These are phyloP conservation scores for Cladobotryum mycophilum DNA, from an alignment of 2,329 filamentous ascomycete species.

Conservation along the genomic window DNA sequence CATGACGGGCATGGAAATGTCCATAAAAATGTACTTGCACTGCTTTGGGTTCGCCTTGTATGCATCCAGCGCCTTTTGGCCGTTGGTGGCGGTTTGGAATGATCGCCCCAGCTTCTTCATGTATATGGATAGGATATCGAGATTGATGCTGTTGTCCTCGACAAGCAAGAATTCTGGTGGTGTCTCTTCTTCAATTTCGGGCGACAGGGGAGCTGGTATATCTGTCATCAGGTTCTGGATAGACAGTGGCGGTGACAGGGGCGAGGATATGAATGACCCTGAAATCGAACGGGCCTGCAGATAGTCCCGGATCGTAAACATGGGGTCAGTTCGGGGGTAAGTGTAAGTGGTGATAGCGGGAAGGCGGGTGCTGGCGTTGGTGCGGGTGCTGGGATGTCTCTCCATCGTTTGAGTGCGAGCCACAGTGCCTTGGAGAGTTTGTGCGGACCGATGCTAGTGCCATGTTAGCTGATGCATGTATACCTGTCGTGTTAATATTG, in stretches of 20 bases:
- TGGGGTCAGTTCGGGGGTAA: background rate
- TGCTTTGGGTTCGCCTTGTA: slow-evolving; percentile 19
- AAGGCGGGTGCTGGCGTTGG: background rate
- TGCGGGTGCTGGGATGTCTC: background rate
- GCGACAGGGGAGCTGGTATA: background rate
- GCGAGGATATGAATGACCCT: too few species aligned
- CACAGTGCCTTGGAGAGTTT: slow-evolving; percentile 22
- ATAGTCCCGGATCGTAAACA: background rate
- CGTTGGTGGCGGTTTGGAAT: slow-evolving; percentile 27
- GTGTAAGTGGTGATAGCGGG: slow-evolving; percentile 2
- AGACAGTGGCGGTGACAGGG: background rate
- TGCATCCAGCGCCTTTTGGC: slow-evolving; percentile 27
- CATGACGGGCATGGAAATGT: slow-evolving; percentile 54
- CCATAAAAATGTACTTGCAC: slow-evolving; percentile 33
- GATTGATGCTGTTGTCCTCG: slow-evolving; percentile 12
- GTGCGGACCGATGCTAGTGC: slow-evolving; percentile 27
- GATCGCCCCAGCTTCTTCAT: slow-evolving; percentile 28
- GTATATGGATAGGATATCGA: slow-evolving; percentile 23
- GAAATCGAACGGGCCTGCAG: background rate
- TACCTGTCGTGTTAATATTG: background rate
- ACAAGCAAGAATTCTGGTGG: slow-evolving; percentile 11
- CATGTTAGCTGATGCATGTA: background rate
- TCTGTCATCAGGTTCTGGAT: background rate
- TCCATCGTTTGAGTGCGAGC: slow-evolving; percentile 7
- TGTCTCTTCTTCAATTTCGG: background rate